These are phyloP conservation scores for Penicillium sp. DNA, from an alignment of 2,329 filamentous ascomycete genomes.

Conservation along the genomic window DNA sequence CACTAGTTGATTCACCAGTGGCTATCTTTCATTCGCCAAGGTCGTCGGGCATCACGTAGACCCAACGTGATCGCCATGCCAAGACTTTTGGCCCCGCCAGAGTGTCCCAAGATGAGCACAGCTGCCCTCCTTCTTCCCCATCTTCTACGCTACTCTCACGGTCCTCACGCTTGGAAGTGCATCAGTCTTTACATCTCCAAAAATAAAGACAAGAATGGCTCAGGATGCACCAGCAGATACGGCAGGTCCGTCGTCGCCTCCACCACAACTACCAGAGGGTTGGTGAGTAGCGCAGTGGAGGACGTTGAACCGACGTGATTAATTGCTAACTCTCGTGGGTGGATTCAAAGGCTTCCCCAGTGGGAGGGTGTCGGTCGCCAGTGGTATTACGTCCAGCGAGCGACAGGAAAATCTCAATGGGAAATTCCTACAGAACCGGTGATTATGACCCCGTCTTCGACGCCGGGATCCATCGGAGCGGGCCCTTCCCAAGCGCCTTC, in stretches of 20 bases:
- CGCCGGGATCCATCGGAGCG: conserved; percentile 23
- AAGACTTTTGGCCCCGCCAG: conserved; percentile 17
- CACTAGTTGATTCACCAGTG: background rate
- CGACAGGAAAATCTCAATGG: conserved; percentile 37
- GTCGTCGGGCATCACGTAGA: conserved; percentile 1
- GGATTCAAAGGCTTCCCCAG: conserved; percentile 30
- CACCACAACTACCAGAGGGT: conserved; percentile 34
- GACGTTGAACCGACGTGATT: conserved; percentile 3
- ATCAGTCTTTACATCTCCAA: too few relatives aligned
- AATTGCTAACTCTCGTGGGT: too few relatives aligned
- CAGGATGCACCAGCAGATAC: conserved; percentile 31
- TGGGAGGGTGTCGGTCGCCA: conserved; percentile 34
- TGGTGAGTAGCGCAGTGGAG: conserved; percentile 24
- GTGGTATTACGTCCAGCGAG: conserved; percentile 38
- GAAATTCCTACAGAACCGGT: conserved; percentile 38
- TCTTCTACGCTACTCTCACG: background rate
- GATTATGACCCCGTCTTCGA: conserved; percentile 32
- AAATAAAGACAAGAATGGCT: conserved; percentile 15
- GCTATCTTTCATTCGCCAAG: background rate
- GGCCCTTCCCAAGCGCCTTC: conserved; percentile 24
- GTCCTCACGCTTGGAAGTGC: too few relatives aligned
- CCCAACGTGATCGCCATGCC: conserved; percentile 14
- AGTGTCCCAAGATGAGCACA: conserved; percentile 6
- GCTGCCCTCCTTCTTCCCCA: background rate
- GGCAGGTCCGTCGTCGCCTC: conserved; percentile 34